These are phyloP conservation scores for Pichia deserticola DNA, from an alignment of 805 yeast species.

Conservation along the genomic window DNA sequence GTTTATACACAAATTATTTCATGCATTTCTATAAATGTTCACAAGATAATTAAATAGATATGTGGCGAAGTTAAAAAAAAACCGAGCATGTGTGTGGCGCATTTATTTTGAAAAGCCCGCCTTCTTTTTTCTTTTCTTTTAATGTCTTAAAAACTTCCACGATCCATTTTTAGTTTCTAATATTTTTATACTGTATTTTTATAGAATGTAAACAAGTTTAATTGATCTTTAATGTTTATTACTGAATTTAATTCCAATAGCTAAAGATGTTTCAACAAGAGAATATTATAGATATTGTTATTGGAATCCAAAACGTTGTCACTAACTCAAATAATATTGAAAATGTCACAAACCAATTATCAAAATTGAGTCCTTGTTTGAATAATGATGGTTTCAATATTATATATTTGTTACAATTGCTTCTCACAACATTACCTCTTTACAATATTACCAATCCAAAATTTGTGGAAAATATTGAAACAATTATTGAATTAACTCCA, in stretches of 20 bases:
- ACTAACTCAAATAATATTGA: neutral
- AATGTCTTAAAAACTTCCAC: too few species aligned
- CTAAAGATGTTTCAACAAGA: neutral
- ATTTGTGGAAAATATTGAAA: neutral
- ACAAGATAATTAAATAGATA: neutral
- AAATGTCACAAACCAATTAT: neutral
- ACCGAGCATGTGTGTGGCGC: neutral
- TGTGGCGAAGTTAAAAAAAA: too few species aligned
- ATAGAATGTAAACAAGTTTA: too few species aligned
- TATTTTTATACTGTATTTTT: too few species aligned
- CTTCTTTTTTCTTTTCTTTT: too few species aligned
- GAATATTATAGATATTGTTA: neutral
- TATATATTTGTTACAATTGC: neutral
- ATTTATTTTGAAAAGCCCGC: too few species aligned
- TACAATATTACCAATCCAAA: too few species aligned
- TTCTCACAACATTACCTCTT: neutral
- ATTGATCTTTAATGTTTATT: too few species aligned
- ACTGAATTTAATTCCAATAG: too few species aligned
- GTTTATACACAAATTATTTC: constrained; percentile 20
- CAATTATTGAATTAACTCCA: neutral
- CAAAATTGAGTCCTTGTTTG: neutral
- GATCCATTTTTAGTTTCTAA: too few species aligned
- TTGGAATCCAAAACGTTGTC: neutral
- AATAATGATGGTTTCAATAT: neutral
- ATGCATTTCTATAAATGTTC: constrained; percentile 17